Evolutionary conservation across 176 grass and related monocot genomes (phyloP).

Genomic region (Canna indica): DNA sequence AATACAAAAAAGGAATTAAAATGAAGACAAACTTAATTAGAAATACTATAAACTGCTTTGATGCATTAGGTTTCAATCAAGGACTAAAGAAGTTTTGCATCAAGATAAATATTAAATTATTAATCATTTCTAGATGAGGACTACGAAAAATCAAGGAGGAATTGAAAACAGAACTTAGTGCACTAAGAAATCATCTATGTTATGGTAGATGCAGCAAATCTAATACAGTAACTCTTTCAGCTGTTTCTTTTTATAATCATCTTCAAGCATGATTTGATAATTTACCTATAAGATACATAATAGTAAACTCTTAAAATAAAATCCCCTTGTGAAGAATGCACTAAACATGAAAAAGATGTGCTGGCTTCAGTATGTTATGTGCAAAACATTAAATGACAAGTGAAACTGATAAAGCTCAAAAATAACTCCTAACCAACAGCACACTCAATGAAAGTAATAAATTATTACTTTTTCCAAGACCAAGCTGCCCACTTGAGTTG

Average conservation of each 20-base stretch:
- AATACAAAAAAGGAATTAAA: too few relatives aligned
- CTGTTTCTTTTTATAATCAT: too few relatives aligned
- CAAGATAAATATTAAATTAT: too few relatives aligned
- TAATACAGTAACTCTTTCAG: too few relatives aligned
- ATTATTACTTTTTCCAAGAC: slow-evolving; percentile 81
- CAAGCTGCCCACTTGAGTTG: slow-evolving; percentile 94
- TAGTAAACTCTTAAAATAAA: neutral
- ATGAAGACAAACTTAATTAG: too few relatives aligned
- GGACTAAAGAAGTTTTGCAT: neutral
- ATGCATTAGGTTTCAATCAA: neutral
- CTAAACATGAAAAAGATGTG: neutral
- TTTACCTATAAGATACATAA: neutral
- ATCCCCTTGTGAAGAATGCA: neutral
- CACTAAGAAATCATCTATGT: too few relatives aligned
- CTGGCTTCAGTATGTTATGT: neutral
- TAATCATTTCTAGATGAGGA: too few relatives aligned
- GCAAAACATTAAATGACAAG: slow-evolving; percentile 13
- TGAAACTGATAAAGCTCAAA: neutral
- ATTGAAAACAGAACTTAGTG: too few relatives aligned
- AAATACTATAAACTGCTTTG: too few relatives aligned
- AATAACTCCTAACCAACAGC: neutral
- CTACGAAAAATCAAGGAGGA: too few relatives aligned
- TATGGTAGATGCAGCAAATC: too few relatives aligned
- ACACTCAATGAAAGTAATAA: slow-evolving; percentile 14
- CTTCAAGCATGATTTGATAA: too few relatives aligned